Percentiles rank a stretch among this genome's conserved stretches.
Evolutionary conservation across 1,284 basidiomycete species (phyloP).

Genomic region (Tilletia horrida): DNA sequence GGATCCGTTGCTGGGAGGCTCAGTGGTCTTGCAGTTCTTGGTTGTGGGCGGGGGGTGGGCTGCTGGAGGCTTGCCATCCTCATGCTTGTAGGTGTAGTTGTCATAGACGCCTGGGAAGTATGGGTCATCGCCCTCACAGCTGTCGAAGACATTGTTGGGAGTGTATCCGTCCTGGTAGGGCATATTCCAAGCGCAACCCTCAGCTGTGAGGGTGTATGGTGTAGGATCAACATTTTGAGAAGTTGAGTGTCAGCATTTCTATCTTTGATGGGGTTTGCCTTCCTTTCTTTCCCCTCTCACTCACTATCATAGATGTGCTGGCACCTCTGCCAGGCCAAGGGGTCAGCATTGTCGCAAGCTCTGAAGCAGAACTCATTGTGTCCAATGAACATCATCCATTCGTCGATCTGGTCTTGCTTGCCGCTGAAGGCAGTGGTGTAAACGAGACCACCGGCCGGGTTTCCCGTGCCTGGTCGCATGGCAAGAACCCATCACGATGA

Average conservation of each 20-base stretch:
- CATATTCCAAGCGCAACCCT: constrained; percentile 46
- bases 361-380: constrained; percentile 22
- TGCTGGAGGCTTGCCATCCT: neutral
- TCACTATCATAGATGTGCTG: constrained; percentile 36
- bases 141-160: constrained; percentile 34
- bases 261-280: too few species aligned
- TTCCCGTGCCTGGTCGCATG: constrained; percentile 62
- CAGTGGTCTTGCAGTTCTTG: constrained; percentile 12
- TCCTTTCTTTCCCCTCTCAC: too few species aligned
- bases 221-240: neutral
- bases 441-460: constrained; percentile 20
- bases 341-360: constrained; percentile 24
- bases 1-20: constrained; percentile 7
- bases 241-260: neutral
- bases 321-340: constrained; percentile 29
- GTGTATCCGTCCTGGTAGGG: constrained; percentile 26
- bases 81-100: neutral
- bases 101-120: constrained; percentile 44
- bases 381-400: constrained; percentile 34
- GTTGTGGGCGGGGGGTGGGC: neutral
- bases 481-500: too few species aligned
- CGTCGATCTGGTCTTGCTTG: constrained; percentile 33
- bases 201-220: too few species aligned
- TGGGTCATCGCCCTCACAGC: constrained; percentile 40
- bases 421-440: constrained; percentile 30